Percentiles rank a stretch among this genome's conserved stretches.
Evolutionary conservation across 805 yeast genomes (phyloP).

Genomic region (Kodamaea neixiangensis): DNA sequence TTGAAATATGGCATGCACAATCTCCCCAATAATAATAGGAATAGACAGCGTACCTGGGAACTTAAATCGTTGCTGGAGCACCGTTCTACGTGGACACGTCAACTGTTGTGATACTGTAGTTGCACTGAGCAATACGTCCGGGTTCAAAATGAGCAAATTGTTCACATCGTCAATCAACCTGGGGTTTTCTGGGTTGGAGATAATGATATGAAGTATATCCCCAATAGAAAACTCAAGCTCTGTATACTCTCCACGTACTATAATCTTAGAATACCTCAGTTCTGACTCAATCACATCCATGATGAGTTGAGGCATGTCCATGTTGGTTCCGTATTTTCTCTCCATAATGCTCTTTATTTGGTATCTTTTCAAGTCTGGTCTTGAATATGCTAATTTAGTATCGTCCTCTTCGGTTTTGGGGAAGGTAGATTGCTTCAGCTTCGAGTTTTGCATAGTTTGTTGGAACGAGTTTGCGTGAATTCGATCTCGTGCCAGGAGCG

Average conservation of each 20-base stretch:
- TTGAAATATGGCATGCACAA: constrained; percentile 78
- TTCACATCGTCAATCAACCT: constrained; percentile 54
- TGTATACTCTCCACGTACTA: constrained; percentile 65
- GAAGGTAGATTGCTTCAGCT: background rate
- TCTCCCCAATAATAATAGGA: constrained; percentile 77
- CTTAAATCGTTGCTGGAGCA: constrained; percentile 55
- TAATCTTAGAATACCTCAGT: constrained; percentile 37
- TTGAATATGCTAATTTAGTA: constrained; percentile 40
- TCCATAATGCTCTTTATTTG: constrained; percentile 40
- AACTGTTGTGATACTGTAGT: constrained; percentile 79
- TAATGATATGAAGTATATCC: constrained; percentile 65
- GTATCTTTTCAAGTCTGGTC: constrained; percentile 50
- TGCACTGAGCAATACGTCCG: constrained; percentile 80
- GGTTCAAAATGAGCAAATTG: constrained; percentile 75
- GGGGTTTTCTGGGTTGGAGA: constrained; percentile 41
- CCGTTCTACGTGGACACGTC: constrained; percentile 70
- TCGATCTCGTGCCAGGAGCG: constrained; percentile 7
- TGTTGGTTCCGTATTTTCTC: constrained; percentile 31
- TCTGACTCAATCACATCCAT: constrained; percentile 50
- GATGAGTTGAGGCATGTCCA: constrained; percentile 46
- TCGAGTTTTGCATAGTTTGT: constrained; percentile 7
- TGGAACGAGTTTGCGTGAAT: constrained; percentile 17
- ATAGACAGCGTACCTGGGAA: constrained; percentile 64
- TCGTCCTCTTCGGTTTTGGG: constrained; percentile 14
- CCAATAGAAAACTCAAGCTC: constrained; percentile 47